Evolutionary conservation across 139 green algal genomes (phyloP).

Genomic region (Chlamydomonas incerta): DNA sequence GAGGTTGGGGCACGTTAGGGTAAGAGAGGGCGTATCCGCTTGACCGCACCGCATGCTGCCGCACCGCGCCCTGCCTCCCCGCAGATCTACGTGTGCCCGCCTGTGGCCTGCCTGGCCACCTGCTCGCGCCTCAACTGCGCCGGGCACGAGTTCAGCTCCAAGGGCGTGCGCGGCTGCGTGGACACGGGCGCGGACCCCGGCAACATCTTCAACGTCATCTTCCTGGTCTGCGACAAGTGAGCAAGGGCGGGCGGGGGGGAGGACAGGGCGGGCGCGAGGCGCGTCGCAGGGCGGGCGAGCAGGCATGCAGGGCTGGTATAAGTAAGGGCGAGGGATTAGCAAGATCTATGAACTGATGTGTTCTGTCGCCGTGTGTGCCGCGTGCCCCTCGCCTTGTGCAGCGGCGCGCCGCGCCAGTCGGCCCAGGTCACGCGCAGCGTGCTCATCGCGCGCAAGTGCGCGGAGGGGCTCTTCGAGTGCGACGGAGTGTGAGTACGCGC

Average conservation of each 20-base stretch:
- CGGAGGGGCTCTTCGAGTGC: constrained; percentile 3
- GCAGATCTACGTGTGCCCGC: constrained; percentile 57
- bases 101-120: constrained; percentile 37
- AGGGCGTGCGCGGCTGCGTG: constrained; percentile 54
- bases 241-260: too few relatives aligned
- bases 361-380: too few relatives aligned
- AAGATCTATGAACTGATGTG: too few relatives aligned
- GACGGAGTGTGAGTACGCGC: constrained; percentile 4
- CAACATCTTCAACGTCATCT: constrained; percentile 43
- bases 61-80: background rate
- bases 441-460: constrained; percentile 2
- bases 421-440: constrained; percentile 21
- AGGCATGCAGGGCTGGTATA: too few relatives aligned
- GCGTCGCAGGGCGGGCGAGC: too few relatives aligned
- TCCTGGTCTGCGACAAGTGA: constrained; percentile 55
- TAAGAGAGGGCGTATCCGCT: too few relatives aligned
- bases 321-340: too few relatives aligned
- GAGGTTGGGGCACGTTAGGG: too few relatives aligned
- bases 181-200: constrained; percentile 42
- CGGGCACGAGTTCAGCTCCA: constrained; percentile 50
- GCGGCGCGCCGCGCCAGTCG: constrained; percentile 1
- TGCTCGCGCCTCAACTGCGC: constrained; percentile 37
- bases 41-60: too few relatives aligned
- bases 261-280: too few relatives aligned
- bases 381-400: background rate